Percentiles rank a stretch among this genome's conserved stretches.
phyloP scores from a whole-genome alignment of 83 land plant genomes.

The Isoetes engelmannii region DNA sequence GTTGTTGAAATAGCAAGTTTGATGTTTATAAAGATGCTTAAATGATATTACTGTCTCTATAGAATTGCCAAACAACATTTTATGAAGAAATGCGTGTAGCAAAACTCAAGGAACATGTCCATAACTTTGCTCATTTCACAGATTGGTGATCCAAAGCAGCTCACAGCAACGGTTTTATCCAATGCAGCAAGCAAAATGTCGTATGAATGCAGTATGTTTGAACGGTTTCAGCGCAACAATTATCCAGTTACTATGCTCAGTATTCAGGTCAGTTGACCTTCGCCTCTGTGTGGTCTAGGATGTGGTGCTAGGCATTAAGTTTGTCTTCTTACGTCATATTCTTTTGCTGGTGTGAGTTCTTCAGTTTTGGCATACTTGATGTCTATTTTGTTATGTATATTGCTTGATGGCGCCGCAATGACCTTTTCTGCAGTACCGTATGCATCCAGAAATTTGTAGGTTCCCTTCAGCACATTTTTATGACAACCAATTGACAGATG shows the following conservation, averaged over 20 bases:
- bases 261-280: constrained; percentile 46
- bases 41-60: too few relatives aligned
- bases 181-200: constrained; percentile 64
- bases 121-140: constrained; percentile 8
- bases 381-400: too few relatives aligned
- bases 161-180: constrained; percentile 92
- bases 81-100: too few relatives aligned
- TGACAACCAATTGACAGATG: constrained; percentile 65
- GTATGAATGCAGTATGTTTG: constrained; percentile 97
- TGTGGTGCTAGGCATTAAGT: constrained; percentile 3
- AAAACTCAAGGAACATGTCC: too few relatives aligned
- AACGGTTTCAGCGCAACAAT: constrained; percentile 71
- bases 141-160: constrained; percentile 99
- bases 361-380: too few relatives aligned
- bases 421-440: constrained; percentile 65
- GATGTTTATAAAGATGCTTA: too few relatives aligned
- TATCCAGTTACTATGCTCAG: constrained; percentile 83
- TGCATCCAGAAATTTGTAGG: constrained; percentile 88
- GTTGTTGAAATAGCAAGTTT: too few relatives aligned
- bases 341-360: neutral
- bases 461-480: constrained; percentile 91
- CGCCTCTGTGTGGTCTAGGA: neutral
- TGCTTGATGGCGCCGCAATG: neutral
- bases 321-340: constrained; percentile 4
- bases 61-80: too few relatives aligned